Evolutionary conservation across 1,284 basidiomycete genomes (phyloP), one percentile per base, ranked within the genome.

Genomic region (Inonotus hispidus): DNA sequence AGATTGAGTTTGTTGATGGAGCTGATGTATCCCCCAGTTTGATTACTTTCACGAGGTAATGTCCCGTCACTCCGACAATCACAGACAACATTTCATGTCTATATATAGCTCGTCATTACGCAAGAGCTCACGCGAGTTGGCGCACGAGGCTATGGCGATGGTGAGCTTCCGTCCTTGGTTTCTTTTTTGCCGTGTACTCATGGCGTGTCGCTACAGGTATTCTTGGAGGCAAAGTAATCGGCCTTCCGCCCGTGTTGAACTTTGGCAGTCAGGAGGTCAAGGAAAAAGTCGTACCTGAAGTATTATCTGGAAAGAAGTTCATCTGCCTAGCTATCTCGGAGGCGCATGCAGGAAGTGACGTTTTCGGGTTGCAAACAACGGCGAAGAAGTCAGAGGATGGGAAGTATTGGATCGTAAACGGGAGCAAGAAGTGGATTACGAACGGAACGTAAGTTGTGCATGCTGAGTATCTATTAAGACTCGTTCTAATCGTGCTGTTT

Each of bases 301-400:
- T 95, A 2, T 77, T 98, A 47, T 76, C 81, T 10, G 93, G 88
- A 21, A 88, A 88, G 73, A 93, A 90, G 73, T 85, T 85, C 67
- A 85, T 88, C 49, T 86, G 86, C 66, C 79, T 98, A 57, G 95
- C 95, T 35, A 90, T 98, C 64, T 83, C 85, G n/a, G 90, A 92
- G 72, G 93, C 95, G 0, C 92, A 92, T 67, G 95, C 95, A 2
- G 95, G 95, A 4, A 93, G 90, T 65, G 94, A 96, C 70, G 93
- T 98, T 25, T 82, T 87, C 70, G 89, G 90, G 25, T 74, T 94
- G 56, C 82, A 87, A 71, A 94, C 91, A 8, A 90, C 85, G 3
- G 95, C 95, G 8, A 83, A 79, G 53, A 90, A 94, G 72, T 87
- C 82, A 39, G 84, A 88, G 63, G 93, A 95, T 69, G 93, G 92